These are phyloP conservation scores for Dacryopinax spathularia DNA, from an alignment of 768 basidiomycete genomes.

Conservation along the genomic window DNA sequence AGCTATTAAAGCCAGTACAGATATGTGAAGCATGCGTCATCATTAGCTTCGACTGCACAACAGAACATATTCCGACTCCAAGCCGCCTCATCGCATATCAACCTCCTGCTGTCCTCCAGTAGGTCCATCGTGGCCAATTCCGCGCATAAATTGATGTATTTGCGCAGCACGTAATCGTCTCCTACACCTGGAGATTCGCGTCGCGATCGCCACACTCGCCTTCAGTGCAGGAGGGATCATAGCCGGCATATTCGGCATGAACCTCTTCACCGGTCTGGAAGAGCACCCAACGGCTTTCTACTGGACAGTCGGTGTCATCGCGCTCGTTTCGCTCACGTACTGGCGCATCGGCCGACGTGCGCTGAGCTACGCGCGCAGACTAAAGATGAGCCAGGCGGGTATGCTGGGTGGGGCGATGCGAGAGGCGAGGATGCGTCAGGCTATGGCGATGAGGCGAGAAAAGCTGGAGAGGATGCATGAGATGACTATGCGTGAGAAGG, in stretches of 20 bases:
- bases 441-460: not conserved
- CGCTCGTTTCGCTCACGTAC: not conserved
- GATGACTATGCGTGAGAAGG: not conserved
- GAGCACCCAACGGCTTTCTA: constrained; percentile 9
- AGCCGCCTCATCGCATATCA: not conserved
- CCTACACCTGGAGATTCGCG: not conserved
- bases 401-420: not conserved
- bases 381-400: constrained; percentile 1
- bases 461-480: not conserved
- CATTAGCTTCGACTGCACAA: not conserved
- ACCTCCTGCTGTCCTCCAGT: not conserved
- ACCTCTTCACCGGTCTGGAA: constrained; percentile 8
- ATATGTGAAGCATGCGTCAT: not conserved
- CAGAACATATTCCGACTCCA: constrained; percentile 1
- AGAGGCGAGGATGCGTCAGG: not conserved
- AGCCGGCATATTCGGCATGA: constrained; percentile 13
- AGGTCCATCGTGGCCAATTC: not conserved
- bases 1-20: not conserved
- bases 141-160: not conserved
- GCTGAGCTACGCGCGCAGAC: not conserved
- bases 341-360: not conserved
- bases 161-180: not conserved
- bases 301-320: not conserved
- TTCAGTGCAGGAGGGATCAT: constrained; percentile 10
- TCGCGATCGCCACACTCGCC: constrained; percentile 11